A percentile compares a stretch with the other conserved stretches of the same genome.
Conservation (phyloP, 768 basidiomycete genomes). For the Boletus tylopilopsis region DNA sequence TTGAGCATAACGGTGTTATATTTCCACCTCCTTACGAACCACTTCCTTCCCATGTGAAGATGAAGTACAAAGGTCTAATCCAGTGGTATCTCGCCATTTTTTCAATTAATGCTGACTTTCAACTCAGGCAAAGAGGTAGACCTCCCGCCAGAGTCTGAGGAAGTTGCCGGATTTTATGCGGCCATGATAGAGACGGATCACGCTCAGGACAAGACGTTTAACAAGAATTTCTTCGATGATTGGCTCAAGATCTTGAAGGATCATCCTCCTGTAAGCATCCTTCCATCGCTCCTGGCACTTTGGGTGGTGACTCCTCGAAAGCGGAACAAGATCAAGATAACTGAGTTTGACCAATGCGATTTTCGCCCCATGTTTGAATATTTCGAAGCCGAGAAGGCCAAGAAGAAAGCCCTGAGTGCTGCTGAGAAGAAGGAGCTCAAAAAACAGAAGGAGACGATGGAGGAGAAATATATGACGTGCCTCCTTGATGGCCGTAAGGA, state of each 20-base stretch:
- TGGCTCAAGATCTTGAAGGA: conserved; percentile 75
- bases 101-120: conserved; percentile 14
- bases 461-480: conserved; percentile 82
- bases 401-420: conserved; percentile 80
- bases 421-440: conserved; percentile 93
- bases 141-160: conserved; percentile 84
- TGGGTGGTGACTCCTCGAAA: conserved; percentile 26
- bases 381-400: conserved; percentile 88
- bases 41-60: conserved; percentile 77
- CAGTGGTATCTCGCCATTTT: conserved; percentile 8
- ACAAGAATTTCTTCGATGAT: conserved; percentile 94
- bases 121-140: conserved; percentile 67
- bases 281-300: conserved; percentile 4
- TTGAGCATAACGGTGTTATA: conserved; percentile 91
- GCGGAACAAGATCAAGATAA: conserved; percentile 74
- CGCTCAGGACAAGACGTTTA: conserved; percentile 82
- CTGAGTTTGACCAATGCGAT: conserved; percentile 77
- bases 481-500: conserved; percentile 95
- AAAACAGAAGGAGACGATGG: conserved; percentile 77
- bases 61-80: conserved; percentile 87
- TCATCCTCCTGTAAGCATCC: conserved; percentile 72
- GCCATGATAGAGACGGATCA: conserved; percentile 92
- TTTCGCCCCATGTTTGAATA: conserved; percentile 93
- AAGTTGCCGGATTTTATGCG: conserved; percentile 95
- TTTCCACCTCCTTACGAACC: conserved; percentile 95